A percentile compares a stretch with the other conserved stretches of the same genome.
Conservation (phyloP, 2,329 filamentous ascomycete species). For the Alternaria tenuissima region DNA sequence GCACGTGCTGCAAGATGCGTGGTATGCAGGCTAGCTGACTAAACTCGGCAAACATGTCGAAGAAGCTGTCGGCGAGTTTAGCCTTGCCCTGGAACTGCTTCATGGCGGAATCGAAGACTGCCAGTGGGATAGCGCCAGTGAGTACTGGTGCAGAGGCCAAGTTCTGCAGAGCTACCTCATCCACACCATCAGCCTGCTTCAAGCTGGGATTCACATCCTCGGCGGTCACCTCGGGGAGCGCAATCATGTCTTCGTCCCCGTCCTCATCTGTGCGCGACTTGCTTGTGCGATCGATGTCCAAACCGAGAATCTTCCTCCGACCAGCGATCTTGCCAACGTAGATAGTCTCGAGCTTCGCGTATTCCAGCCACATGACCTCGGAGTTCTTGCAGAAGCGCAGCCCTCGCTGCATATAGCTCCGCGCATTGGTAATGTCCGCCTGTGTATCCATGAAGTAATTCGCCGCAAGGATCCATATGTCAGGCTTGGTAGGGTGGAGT, state of each 20-base stretch:
- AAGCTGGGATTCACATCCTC: constrained; percentile 68
- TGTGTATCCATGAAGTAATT: constrained; percentile 78
- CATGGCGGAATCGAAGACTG: constrained; percentile 87
- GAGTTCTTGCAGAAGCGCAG: constrained; percentile 86
- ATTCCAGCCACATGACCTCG: constrained; percentile 83
- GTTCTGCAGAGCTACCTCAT: constrained; percentile 68
- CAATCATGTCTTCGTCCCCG: constrained; percentile 60
- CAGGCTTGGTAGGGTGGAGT: constrained; percentile 82
- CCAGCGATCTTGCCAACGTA: constrained; percentile 84
- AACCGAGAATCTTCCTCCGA: constrained; percentile 72
- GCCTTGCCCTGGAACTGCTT: constrained; percentile 76
- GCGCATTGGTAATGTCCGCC: constrained; percentile 85
- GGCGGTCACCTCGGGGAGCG: constrained; percentile 66
- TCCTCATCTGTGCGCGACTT: constrained; percentile 57
- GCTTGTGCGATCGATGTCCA: constrained; percentile 59
- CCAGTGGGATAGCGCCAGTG: constrained; percentile 90
- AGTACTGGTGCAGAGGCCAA: constrained; percentile 78
- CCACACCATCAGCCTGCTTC: constrained; percentile 57
- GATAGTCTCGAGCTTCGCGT: constrained; percentile 89
- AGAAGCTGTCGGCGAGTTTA: constrained; percentile 76
- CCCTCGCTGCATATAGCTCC: constrained; percentile 87
- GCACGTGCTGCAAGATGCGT: constrained; percentile 76
- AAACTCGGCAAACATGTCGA: constrained; percentile 79
- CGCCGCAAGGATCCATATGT: constrained; percentile 85
- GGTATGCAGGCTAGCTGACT: constrained; percentile 68